Evolutionary conservation across 257 asterid species (phyloP).

Genomic region (Solanum tarapatanum): DNA sequence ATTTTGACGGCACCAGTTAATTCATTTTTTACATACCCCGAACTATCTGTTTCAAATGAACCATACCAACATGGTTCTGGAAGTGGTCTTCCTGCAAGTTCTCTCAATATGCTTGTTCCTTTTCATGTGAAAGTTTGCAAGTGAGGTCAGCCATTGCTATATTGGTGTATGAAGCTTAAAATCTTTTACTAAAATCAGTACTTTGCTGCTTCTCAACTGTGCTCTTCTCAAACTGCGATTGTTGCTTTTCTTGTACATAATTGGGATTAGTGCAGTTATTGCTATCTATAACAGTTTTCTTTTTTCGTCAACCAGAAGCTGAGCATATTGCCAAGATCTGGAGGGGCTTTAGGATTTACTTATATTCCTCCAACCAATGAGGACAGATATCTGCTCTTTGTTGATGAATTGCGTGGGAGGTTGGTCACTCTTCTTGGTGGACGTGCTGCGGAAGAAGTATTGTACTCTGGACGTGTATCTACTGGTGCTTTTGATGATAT

Average conservation of each 20-base stretch:
- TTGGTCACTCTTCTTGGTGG: slow-evolving; percentile 98
- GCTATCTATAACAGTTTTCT: neutral
- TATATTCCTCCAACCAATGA: slow-evolving; percentile 85
- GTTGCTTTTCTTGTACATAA: neutral
- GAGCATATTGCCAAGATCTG: slow-evolving; percentile 98
- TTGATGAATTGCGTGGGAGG: slow-evolving; percentile 95
- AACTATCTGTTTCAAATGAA: neutral
- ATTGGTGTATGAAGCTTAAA: neutral
- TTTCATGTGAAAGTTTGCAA: neutral
- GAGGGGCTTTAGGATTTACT: slow-evolving; percentile 95
- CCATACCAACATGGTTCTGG: neutral
- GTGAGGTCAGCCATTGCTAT: neutral
- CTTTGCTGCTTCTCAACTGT: neutral
- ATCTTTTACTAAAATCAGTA: neutral
- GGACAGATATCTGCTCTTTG: slow-evolving; percentile 92
- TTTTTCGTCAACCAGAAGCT: slow-evolving; percentile 54
- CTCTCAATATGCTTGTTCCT: neutral
- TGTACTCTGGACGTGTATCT: slow-evolving; percentile 95
- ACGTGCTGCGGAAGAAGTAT: slow-evolving; percentile 98
- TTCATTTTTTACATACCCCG: neutral
- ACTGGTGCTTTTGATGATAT: slow-evolving; percentile 98
- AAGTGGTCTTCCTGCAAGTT: neutral
- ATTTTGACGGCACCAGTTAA: neutral
- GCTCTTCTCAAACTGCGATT: neutral
- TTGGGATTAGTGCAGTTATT: neutral